A percentile compares a stretch with the other conserved stretches of the same genome.
Conservation (phyloP, 1,284 basidiomycete species). For the Leccinum pachyderme region DNA sequence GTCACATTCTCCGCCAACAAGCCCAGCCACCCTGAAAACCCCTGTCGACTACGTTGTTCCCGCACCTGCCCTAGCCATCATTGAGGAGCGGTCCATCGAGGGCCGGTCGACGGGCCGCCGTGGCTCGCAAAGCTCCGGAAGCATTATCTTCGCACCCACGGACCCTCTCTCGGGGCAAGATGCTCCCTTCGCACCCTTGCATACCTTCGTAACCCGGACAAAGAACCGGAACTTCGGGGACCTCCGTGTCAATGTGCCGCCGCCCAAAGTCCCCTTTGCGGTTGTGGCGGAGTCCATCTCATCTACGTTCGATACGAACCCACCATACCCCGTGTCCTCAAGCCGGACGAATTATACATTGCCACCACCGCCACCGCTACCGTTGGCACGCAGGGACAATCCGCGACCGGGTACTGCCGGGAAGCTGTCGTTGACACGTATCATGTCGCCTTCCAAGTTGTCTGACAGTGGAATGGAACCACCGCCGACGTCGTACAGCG, state of each 20-base stretch:
- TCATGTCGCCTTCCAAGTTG: constrained; percentile 24
- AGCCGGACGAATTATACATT: not conserved
- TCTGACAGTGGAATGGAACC: constrained; percentile 8
- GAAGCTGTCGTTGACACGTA: constrained; percentile 29
- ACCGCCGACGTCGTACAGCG: constrained; percentile 20
- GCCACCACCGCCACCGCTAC: not conserved
- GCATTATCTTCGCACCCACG: constrained; percentile 25
- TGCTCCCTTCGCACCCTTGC: not conserved
- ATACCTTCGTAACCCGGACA: constrained; percentile 10
- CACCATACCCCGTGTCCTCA: not conserved
- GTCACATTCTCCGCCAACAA: constrained; percentile 36
- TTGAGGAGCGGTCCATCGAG: constrained; percentile 23
- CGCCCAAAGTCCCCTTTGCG: constrained; percentile 16
- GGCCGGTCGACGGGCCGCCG: constrained; percentile 1
- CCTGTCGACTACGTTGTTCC: constrained; percentile 21
- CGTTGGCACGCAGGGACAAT: not conserved
- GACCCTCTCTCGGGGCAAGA: constrained; percentile 12
- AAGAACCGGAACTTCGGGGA: constrained; percentile 33
- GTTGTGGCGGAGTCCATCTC: constrained; percentile 17
- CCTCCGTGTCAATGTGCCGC: constrained; percentile 32
- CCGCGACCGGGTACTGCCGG: constrained; percentile 13
- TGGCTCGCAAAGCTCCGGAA: constrained; percentile 24
- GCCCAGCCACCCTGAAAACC: constrained; percentile 32
- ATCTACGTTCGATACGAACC: constrained; percentile 10
- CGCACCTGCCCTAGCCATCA: constrained; percentile 25